These are phyloP conservation scores for Serendipita vermifera DNA, from an alignment of 768 basidiomycete species.

Conservation along the genomic window DNA sequence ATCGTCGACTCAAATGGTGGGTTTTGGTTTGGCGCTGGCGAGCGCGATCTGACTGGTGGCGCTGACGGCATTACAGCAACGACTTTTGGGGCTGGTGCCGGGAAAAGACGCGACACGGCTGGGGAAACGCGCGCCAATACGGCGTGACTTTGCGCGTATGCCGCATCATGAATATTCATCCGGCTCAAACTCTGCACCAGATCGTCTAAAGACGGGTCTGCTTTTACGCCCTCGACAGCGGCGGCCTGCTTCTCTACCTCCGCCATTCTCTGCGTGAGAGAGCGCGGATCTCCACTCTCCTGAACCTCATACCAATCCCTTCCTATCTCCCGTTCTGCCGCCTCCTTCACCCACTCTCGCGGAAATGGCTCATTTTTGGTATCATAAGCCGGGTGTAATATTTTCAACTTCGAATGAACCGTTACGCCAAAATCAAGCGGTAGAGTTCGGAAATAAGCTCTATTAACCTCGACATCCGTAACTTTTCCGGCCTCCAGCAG, in stretches of 20 bases:
- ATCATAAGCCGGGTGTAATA: neutral
- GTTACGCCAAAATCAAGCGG: neutral
- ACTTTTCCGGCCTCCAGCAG: neutral
- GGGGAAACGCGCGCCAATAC: neutral
- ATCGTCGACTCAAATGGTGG: too few species aligned
- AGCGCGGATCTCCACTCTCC: neutral
- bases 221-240: neutral
- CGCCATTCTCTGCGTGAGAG: neutral
- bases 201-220: neutral
- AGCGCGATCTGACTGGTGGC: too few species aligned
- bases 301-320: neutral
- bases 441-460: neutral
- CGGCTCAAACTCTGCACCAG: neutral
- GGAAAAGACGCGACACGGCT: neutral
- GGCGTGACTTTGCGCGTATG: neutral
- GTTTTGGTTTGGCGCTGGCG: too few species aligned
- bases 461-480: neutral
- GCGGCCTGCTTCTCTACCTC: neutral
- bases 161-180: neutral
- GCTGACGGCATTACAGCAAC: neutral
- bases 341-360: neutral
- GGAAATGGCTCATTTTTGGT: neutral
- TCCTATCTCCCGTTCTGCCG: neutral
- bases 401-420: neutral
- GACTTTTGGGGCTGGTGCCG: neutral